Base-by-base conservation (phyloP, 73 alveolate species). In the Loxodes magnus region DNA sequence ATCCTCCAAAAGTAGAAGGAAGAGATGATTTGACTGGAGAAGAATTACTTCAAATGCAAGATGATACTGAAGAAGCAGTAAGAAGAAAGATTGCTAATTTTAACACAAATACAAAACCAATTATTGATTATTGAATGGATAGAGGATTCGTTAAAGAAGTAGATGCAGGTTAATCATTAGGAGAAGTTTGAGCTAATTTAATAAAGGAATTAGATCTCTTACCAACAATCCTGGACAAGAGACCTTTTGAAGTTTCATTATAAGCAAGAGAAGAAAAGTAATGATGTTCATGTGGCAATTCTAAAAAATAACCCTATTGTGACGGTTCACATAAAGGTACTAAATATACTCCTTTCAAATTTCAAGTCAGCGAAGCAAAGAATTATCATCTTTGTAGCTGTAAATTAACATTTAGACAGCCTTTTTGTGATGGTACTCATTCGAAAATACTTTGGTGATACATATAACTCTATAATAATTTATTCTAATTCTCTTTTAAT, bases 11-110 rank as follows among this genome's bases (percentile, higher is more conserved):
- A 67, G 88, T 67, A 4, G 75, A 42, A 2, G 82, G 63, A 4
- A 57, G 33, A 19, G 95, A 82, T 48, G 95, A 82, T 38, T 9
- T 71, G 27, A 77, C 95, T 29, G 95, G 95, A 2, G 95, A 82
- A 36, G 74, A 81, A 16, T 66, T 82, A 20, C 58, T 77, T 62
- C 85, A 82, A 52, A 52, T 90, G 30, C 37, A 58, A 5, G 95
- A 82, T 43, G 94, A 82, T 67, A 82, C 84, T 14, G 94, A 71
- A 5, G 90, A 77, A 57, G 83, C 72, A 14, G 58, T 82, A 51
- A 55, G 28, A 49, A 76, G 54, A 64, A 82, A 90, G 35, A 55
- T 82, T 37, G 67, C 43, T 21, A 62, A 64, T 23, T 82, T 77
- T 53, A 82, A 82, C 71, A 43, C 54, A 23, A 56, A 42, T 51